Base-by-base conservation (phyloP, 768 basidiomycete genomes). In the Mycena floridula region DNA sequence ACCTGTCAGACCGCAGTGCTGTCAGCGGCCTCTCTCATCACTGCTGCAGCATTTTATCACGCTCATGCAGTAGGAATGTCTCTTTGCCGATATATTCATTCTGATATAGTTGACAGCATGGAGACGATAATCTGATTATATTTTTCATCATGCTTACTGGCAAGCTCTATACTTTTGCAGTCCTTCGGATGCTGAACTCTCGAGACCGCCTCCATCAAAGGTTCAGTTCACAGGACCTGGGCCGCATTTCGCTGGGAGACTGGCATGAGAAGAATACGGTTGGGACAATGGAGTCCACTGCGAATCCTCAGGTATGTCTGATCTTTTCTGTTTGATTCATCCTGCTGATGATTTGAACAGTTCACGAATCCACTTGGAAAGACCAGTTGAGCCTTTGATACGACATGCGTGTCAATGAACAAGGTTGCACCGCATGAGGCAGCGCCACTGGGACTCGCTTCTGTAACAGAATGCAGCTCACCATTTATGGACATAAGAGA, bases 101-200 rank as follows among this genome's bases (percentile, higher is more conserved):
- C 20, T 43, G n/a, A n/a, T 21, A 40, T 25, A 7, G 28, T 26
- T 16, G 7, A 35, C 45, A 67, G 67, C 46, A 59, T 37, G 43
- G 53, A n/a, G 50, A 60, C n/a, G 63, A 67, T 44, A 64, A 71
- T 49, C 59, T 76, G 6, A 65, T 72, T 25, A 53, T 76, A 5
- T 68, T 77, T 50, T 77, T 78, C 52, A 60, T 70, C 25, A 54
- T 77, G 15, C 55, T 74, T 39, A 72, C 73, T 3, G 74, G 75
- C 27, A 78, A 78, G 52, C 61, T 78, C 27, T 53, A 72, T 36
- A 51, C 60, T 4, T 61, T 70, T 35, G 70, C 67, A 9, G 59
- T 69, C 54, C 53, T 70, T 27, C 64, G 66, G 20, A 66, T 66
- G 1, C 54, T 72, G 26, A 39, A 44, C 16, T 16, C 37, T 37